A percentile compares a stretch with the other conserved stretches of the same genome.
Conservation (phyloP, 73 alveolate genomes). For the Paramecium sonneborni region DNA sequence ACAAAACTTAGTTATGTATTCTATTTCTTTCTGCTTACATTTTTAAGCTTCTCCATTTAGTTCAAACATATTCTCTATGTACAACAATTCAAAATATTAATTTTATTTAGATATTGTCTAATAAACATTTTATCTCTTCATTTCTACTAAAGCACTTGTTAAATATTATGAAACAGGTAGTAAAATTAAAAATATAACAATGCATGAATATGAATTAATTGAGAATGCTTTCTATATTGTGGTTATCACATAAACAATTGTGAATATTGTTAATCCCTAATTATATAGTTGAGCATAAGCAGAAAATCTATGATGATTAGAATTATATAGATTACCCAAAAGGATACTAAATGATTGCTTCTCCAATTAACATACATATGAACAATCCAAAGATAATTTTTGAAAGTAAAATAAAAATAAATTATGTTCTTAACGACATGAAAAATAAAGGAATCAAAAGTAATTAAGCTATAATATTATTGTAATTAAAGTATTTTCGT, state of each 20-base stretch:
- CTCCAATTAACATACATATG: background rate
- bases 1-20: background rate
- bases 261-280: background rate
- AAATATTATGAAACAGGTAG: background rate
- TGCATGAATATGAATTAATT: background rate
- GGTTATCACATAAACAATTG: background rate
- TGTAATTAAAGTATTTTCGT: background rate
- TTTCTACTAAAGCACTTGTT: background rate
- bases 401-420: background rate
- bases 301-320: background rate
- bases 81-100: background rate
- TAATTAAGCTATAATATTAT: background rate
- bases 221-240: background rate
- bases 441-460: background rate
- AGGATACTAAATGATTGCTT: background rate
- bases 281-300: background rate
- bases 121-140: background rate
- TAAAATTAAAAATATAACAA: background rate
- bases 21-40: background rate
- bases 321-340: constrained; percentile 2
- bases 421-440: background rate
- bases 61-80: background rate
- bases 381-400: background rate
- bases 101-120: background rate
- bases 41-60: background rate